Evolutionary conservation across 352 stramenopile species (phyloP).

Genomic region (Pythium scleroteichum): DNA sequence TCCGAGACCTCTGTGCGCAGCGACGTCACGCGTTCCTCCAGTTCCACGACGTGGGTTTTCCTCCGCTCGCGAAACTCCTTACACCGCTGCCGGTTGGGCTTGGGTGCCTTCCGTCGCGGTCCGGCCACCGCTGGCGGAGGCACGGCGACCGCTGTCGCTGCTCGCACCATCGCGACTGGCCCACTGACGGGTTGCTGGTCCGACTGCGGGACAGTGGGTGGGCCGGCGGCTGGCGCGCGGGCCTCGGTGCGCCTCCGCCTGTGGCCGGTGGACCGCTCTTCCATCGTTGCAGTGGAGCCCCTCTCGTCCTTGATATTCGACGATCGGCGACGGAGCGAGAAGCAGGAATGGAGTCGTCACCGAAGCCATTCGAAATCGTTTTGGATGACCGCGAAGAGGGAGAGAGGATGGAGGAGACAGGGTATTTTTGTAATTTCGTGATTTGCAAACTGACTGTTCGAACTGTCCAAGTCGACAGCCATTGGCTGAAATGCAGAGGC

Average conservation of each 20-base stretch:
- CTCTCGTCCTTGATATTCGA: constrained; percentile 24
- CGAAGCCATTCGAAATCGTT: constrained; percentile 38
- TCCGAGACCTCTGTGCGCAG: constrained; percentile 28
- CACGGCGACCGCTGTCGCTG: background rate
- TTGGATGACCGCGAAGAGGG: constrained; percentile 12
- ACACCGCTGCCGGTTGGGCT: constrained; percentile 33
- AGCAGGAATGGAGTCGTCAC: constrained; percentile 26
- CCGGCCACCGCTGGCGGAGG: background rate
- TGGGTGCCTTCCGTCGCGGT: constrained; percentile 24
- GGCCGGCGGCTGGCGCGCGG: constrained; percentile 1
- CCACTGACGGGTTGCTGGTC: background rate
- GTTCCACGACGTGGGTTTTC: constrained; percentile 24
- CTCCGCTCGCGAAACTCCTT: constrained; percentile 32
- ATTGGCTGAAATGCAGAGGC: constrained; percentile 12
- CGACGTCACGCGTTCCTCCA: constrained; percentile 20
- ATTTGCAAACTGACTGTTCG: constrained; percentile 15
- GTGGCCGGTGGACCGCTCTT: constrained; percentile 13
- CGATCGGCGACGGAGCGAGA: constrained; percentile 21
- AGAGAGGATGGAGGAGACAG: constrained; percentile 7
- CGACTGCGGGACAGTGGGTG: background rate
- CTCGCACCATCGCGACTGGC: constrained; percentile 10
- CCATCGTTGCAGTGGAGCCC: constrained; percentile 16
- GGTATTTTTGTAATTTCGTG: constrained; percentile 10
- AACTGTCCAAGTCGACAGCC: background rate
- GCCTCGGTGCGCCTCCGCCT: background rate